Base-by-base conservation (phyloP, 1,139 yeast species). In the Kluyveromyces sp. region DNA sequence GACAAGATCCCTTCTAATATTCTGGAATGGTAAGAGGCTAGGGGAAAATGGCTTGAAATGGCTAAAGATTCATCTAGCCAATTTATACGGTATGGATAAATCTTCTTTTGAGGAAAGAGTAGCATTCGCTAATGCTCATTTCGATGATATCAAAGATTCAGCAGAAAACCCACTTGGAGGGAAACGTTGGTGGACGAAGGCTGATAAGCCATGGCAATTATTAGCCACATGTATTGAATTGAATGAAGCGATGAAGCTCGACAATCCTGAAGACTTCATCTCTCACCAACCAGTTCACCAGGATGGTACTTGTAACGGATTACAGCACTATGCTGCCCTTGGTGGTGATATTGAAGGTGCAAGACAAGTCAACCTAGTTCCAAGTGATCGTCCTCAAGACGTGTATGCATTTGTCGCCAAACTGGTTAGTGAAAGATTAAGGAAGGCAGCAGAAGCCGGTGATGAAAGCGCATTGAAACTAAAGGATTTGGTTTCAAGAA, bases 261-360 rank as follows among this genome's bases (percentile, higher is more conserved):
- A 74, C 4, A 87, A 88, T 55, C 97, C 97, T 2, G 75, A 81
- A 4, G 75, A 81, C 53, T 89, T 67, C 59, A 68, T 83, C 27
- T 84, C 95, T 2, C 88, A 85, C 58, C 78, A 88, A 51, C 97
- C 97, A 1, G 88, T 92, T 15, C 97, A 92, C 64, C 97, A 89
- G 68, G 98, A 92, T 68, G 98, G 98, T 56, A 87, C 97, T 0
- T 92, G 98, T 69, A 92, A 92, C 63, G 98, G 98, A 5, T 73
- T 92, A 49, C 98, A 92, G 66, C 98, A 92, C 68, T 92, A 92
- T 68, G 97, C 98, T 15, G 98, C 98, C 0, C 74, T 92, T 38
- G 98, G 97, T 58, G 97, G 97, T 66, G 97, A 92, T 68, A 59
- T 79, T 29, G 96, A 86, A 64, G 98, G 98, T 64, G 98, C 97